Evolutionary conservation across 2,329 filamentous ascomycete species (phyloP).

Genomic region (Penicillium italicum): DNA sequence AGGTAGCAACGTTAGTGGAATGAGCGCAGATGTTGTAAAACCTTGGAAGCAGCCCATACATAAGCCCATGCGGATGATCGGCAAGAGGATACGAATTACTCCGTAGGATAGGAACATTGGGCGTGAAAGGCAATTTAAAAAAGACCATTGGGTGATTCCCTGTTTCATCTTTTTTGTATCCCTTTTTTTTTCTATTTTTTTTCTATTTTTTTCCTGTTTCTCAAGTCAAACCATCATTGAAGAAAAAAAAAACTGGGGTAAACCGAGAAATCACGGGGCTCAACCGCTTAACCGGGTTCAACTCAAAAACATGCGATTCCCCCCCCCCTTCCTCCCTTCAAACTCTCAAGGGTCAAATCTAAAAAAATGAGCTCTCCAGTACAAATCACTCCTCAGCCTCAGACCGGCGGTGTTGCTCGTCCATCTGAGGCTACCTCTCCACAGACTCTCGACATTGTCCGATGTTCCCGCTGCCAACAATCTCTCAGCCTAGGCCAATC

Average conservation of each 20-base stretch:
- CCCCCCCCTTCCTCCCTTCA: background rate
- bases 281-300: background rate
- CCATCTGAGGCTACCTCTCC: slow-evolving; percentile 26
- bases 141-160: background rate
- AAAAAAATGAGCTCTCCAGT: slow-evolving; percentile 38
- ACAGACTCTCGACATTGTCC: slow-evolving; percentile 41
- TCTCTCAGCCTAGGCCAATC: slow-evolving; percentile 43
- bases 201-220: background rate
- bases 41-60: background rate
- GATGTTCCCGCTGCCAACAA: slow-evolving; percentile 49
- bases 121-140: background rate
- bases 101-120: background rate
- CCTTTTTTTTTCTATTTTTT: background rate
- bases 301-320: slow-evolving; percentile 2
- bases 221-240: background rate
- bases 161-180: background rate
- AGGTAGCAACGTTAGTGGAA: background rate
- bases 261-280: slow-evolving; percentile 3
- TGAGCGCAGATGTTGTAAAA: background rate
- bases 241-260: background rate
- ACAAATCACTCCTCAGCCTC: slow-evolving; percentile 28
- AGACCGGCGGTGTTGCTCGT: slow-evolving; percentile 12
- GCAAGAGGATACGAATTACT: background rate
- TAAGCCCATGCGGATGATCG: background rate
- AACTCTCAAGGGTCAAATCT: background rate